Percentiles rank a stretch among this genome's conserved stretches.
These are phyloP conservation scores for Heterococcus sp. DNA, from an alignment of 108 stramenopile species.

Conservation along the genomic window DNA sequence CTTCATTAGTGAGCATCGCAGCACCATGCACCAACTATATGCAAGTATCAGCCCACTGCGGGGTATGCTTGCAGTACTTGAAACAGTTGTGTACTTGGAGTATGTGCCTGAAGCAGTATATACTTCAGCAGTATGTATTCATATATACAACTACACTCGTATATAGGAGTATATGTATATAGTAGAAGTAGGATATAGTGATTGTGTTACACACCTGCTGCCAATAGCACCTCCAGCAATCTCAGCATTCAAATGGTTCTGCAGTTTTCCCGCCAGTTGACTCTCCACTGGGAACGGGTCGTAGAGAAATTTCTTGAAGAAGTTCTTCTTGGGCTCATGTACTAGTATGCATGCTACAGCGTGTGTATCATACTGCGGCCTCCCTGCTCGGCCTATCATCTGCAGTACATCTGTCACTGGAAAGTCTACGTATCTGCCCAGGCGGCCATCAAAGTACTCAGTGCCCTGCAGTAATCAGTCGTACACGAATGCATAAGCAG, in stretches of 20 bases:
- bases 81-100: no score
- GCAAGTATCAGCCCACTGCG: no score
- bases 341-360: slow-evolving; percentile 91
- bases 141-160: no score
- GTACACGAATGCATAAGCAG: no score
- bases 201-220: background rate
- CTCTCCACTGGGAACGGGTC: slow-evolving; percentile 99
- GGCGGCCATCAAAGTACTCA: slow-evolving; percentile 95
- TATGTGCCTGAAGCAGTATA: no score
- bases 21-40: no score
- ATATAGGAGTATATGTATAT: no score
- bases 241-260: slow-evolving; percentile 94
- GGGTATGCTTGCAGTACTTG: no score
- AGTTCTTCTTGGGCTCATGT: slow-evolving; percentile 89
- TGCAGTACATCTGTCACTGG: slow-evolving; percentile 97
- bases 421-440: slow-evolving; percentile 88
- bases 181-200: no score
- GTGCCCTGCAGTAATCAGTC: slow-evolving; percentile 86
- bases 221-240: slow-evolving; percentile 75
- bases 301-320: slow-evolving; percentile 95
- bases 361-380: slow-evolving; percentile 90
- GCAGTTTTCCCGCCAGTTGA: slow-evolving; percentile 71
- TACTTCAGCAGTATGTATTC: no score
- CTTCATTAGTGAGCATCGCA: no score
- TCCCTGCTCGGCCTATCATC: slow-evolving; percentile 97